A percentile compares a stretch with the other conserved stretches of the same genome.
Conservation (phyloP, 257 asterid genomes). For the Pogostemon cablin region DNA sequence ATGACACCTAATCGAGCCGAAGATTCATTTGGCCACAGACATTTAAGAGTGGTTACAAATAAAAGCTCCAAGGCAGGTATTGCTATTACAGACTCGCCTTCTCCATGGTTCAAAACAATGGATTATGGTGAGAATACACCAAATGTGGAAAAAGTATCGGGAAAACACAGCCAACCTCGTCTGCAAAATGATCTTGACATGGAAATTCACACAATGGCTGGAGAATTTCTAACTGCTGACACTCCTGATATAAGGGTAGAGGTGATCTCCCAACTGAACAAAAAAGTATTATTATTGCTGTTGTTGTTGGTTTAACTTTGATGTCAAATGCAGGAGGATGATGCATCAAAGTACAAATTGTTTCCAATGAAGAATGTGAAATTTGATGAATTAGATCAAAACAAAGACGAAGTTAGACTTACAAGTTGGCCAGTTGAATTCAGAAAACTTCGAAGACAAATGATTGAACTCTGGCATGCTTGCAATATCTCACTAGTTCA, state of each 20-base stretch:
- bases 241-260: slow-evolving; percentile 33
- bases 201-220: slow-evolving; percentile 42
- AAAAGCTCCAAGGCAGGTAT: slow-evolving; percentile 59
- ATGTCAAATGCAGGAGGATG: slow-evolving; percentile 46
- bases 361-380: slow-evolving; percentile 51
- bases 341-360: slow-evolving; percentile 33
- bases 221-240: slow-evolving; percentile 35
- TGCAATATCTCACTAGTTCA: slow-evolving; percentile 78
- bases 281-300: background rate
- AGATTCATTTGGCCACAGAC: slow-evolving; percentile 37
- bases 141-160: slow-evolving; percentile 35
- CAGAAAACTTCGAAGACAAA: slow-evolving; percentile 72
- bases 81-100: slow-evolving; percentile 26
- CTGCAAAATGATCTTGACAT: slow-evolving; percentile 40
- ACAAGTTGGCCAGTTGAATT: slow-evolving; percentile 82
- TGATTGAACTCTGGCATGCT: slow-evolving; percentile 80
- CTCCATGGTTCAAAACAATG: slow-evolving; percentile 47
- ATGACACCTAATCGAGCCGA: slow-evolving; percentile 33
- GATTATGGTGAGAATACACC: slow-evolving; percentile 47
- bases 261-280: slow-evolving; percentile 43
- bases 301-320: background rate
- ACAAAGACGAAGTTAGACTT: slow-evolving; percentile 54
- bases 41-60: slow-evolving; percentile 52
- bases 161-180: slow-evolving; percentile 41
- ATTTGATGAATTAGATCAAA: slow-evolving; percentile 69